Evolutionary conservation across 768 basidiomycete species (phyloP).

Genomic region (Phlegmacium glaucopus): DNA sequence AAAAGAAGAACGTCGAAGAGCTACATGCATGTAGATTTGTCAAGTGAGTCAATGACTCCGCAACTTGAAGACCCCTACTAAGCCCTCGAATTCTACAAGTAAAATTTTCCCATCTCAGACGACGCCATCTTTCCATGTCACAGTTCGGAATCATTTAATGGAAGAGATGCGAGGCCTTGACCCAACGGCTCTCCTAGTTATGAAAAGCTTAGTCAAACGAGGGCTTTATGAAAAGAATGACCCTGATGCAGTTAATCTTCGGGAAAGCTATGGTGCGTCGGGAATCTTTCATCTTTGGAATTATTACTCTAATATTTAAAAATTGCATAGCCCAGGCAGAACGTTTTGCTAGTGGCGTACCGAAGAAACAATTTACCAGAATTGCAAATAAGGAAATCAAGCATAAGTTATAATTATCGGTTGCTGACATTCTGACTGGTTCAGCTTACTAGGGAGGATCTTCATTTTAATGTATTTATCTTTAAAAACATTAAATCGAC

Average conservation of each 20-base stretch:
- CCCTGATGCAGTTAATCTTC: slow-evolving; percentile 60
- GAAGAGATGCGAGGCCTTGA: slow-evolving; percentile 59
- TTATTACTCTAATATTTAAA: background rate
- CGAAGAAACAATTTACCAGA: slow-evolving; percentile 47
- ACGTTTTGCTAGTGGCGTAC: slow-evolving; percentile 59
- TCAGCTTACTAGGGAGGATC: too few species aligned
- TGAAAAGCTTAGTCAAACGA: slow-evolving; percentile 51
- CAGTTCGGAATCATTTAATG: slow-evolving; percentile 46
- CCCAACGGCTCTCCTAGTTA: slow-evolving; percentile 45
- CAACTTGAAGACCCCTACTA: background rate
- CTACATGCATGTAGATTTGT: slow-evolving; percentile 58
- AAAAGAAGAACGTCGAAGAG: slow-evolving; percentile 58
- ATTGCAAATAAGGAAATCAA: slow-evolving; percentile 63
- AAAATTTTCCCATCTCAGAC: slow-evolving; percentile 60
- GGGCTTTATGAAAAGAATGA: slow-evolving; percentile 61
- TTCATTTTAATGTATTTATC: too few species aligned
- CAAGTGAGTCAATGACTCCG: slow-evolving; percentile 41
- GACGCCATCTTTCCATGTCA: slow-evolving; percentile 48
- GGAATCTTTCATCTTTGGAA: background rate
- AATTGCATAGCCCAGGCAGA: slow-evolving; percentile 52
- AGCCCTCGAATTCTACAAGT: slow-evolving; percentile 7
- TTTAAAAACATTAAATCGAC: too few species aligned
- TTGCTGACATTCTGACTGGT: too few species aligned
- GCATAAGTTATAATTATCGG: slow-evolving; percentile 43
- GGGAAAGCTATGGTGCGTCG: slow-evolving; percentile 57